phyloP scores from a whole-genome alignment of 495 filamentous ascomycete genomes.

The Penicillium diatomitis region DNA sequence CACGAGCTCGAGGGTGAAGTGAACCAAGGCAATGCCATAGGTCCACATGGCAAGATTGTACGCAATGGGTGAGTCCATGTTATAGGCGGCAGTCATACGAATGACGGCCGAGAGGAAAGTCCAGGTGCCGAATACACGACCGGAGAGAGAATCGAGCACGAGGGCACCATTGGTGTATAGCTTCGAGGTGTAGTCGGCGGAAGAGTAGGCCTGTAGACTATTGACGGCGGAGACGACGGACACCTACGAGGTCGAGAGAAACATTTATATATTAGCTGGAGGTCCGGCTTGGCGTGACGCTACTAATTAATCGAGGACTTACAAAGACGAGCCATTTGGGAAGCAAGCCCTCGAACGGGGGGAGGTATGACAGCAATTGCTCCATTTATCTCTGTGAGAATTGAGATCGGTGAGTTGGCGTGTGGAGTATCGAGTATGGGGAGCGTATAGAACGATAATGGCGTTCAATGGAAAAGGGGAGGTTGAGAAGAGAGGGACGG shows the following conservation, averaged over 20 bases:
- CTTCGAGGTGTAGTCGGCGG: conserved; percentile 61
- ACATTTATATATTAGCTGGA: no score
- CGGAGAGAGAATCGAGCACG: conserved; percentile 51
- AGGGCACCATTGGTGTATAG: conserved; percentile 56
- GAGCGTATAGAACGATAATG: no score
- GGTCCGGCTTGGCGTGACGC: no score
- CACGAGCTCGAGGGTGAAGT: conserved; percentile 73
- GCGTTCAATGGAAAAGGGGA: no score
- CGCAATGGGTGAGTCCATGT: conserved; percentile 57
- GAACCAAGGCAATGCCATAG: conserved; percentile 65
- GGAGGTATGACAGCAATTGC: conserved; percentile 34
- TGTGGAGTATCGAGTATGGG: background rate
- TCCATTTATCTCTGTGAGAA: conserved; percentile 17
- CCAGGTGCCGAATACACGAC: conserved; percentile 87
- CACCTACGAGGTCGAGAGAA: conserved; percentile 38
- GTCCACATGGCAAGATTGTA: conserved; percentile 77
- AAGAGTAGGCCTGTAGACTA: conserved; percentile 69
- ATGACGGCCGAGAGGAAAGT: conserved; percentile 69
- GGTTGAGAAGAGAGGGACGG: background rate
- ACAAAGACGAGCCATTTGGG: conserved; percentile 63
- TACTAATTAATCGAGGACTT: conserved; percentile 7
- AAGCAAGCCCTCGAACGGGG: conserved; percentile 48
- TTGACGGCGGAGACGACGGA: conserved; percentile 72
- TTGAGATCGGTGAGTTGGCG: background rate
- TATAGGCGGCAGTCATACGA: conserved; percentile 77